Percentiles rank a stretch among this genome's conserved stretches.
These are phyloP conservation scores for Linum usitatissimum DNA, from an alignment of 345 rosid species.

Conservation along the genomic window DNA sequence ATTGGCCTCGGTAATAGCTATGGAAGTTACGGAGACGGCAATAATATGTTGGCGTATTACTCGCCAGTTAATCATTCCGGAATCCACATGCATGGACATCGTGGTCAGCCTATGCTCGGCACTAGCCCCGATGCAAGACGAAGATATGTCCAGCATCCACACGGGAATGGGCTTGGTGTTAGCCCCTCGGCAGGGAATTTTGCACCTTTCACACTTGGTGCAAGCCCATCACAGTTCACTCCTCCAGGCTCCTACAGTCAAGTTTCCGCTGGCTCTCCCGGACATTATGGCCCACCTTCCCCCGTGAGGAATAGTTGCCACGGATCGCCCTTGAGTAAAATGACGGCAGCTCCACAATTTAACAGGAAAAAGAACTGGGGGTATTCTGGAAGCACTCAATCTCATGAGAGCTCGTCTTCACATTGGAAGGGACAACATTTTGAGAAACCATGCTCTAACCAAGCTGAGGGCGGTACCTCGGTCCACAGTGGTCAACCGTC, in stretches of 20 bases:
- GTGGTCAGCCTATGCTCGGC: conserved; percentile 67
- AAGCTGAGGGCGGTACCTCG: conserved; percentile 47
- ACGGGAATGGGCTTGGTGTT: conserved; percentile 77
- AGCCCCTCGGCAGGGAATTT: conserved; percentile 92
- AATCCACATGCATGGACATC: conserved; percentile 59
- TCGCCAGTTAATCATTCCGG: conserved; percentile 90
- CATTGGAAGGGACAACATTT: conserved; percentile 58
- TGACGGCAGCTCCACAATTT: conserved; percentile 64
- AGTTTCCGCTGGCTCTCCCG: conserved; percentile 67
- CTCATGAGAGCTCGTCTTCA: conserved; percentile 48
- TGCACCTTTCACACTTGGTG: conserved; percentile 86
- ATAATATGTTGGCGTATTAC: conserved; percentile 67
- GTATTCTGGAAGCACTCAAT: conserved; percentile 59
- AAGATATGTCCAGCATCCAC: conserved; percentile 60
- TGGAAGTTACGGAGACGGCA: conserved; percentile 83
- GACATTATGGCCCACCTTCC: conserved; percentile 92
- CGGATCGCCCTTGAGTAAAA: conserved; percentile 89
- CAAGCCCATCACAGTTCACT: conserved; percentile 94
- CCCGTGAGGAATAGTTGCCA: conserved; percentile 82
- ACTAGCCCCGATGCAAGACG: conserved; percentile 89
- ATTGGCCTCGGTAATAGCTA: conserved; percentile 70
- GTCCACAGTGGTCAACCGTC: conserved; percentile 37
- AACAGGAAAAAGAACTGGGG: conserved; percentile 79
- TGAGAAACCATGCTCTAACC: conserved; percentile 39
- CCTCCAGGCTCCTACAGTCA: conserved; percentile 74